These are phyloP conservation scores for Xerocomus minutiporus DNA, from an alignment of 1,284 basidiomycete genomes.

Conservation along the genomic window DNA sequence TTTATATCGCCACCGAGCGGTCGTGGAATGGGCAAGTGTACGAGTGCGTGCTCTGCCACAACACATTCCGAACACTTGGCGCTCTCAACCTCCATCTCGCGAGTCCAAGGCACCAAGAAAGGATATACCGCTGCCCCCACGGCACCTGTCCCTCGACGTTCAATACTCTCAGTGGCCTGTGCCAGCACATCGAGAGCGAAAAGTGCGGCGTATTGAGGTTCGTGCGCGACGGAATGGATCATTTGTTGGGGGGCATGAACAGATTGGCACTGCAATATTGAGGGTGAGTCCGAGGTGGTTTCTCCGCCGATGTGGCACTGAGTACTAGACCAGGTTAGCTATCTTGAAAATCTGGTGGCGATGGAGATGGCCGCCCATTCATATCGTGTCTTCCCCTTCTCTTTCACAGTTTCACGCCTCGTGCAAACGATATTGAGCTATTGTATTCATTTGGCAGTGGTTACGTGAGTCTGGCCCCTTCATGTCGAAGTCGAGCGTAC, in stretches of 20 bases:
- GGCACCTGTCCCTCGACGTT: conserved; percentile 38
- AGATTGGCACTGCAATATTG: conserved; percentile 11
- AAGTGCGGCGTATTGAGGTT: conserved; percentile 47
- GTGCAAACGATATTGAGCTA: background rate
- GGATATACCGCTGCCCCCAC: conserved; percentile 43
- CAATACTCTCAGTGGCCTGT: conserved; percentile 44
- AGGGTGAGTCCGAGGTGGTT: conserved; percentile 30
- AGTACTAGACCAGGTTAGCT: conserved; percentile 12
- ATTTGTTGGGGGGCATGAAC: conserved; percentile 14
- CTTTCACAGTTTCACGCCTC: background rate
- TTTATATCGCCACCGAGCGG: conserved; percentile 37
- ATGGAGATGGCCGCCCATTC: background rate
- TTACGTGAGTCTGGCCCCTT: conserved; percentile 8
- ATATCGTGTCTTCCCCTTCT: background rate
- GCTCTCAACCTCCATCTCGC: conserved; percentile 50
- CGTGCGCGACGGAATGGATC: conserved; percentile 38
- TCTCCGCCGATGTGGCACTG: background rate
- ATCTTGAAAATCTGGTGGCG: conserved; percentile 1
- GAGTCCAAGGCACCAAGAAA: conserved; percentile 45
- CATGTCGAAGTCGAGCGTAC: conserved; percentile 45
- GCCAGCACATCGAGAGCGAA: conserved; percentile 55
- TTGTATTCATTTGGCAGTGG: background rate
- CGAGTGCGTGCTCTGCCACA: conserved; percentile 55
- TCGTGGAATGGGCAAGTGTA: conserved; percentile 47
- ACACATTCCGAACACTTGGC: conserved; percentile 32